phyloP scores from a whole-genome alignment of 768 basidiomycete species.

The Lactarius indigo region DNA sequence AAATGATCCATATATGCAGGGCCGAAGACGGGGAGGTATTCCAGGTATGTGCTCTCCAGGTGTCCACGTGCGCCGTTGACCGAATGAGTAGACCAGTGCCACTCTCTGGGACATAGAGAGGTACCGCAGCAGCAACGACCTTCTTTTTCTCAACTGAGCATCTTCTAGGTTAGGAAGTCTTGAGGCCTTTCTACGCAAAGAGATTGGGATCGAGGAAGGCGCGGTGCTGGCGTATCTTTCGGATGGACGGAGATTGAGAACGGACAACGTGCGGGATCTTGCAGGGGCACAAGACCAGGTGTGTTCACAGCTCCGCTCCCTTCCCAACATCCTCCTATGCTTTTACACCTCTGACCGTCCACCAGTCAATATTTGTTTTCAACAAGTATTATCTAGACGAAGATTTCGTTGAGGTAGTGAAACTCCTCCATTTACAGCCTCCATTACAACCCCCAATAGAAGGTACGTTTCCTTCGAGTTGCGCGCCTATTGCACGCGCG shows the following conservation, averaged over 20 bases:
- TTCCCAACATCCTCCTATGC: not conserved
- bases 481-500: not conserved
- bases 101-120: slow-evolving; percentile 75
- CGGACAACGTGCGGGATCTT: slow-evolving; percentile 70
- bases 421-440: slow-evolving; percentile 57
- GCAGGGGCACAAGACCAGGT: slow-evolving; percentile 76
- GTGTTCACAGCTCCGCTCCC: slow-evolving; percentile 21
- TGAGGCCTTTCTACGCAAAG: slow-evolving; percentile 67
- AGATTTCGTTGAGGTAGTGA: slow-evolving; percentile 61
- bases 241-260: slow-evolving; percentile 70
- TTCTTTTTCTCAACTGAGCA: slow-evolving; percentile 7
- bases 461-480: slow-evolving; percentile 40
- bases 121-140: slow-evolving; percentile 35
- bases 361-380: slow-evolving; percentile 73
- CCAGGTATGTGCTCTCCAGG: slow-evolving; percentile 28
- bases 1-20: slow-evolving; percentile 41
- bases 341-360: not conserved
- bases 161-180: slow-evolving; percentile 55
- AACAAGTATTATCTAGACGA: slow-evolving; percentile 78
- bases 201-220: slow-evolving; percentile 67
- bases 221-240: slow-evolving; percentile 74
- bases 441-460: slow-evolving; percentile 68
- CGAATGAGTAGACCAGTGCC: slow-evolving; percentile 45
- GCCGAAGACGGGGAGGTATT: slow-evolving; percentile 41
- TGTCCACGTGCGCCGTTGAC: slow-evolving; percentile 6